Evolutionary conservation across 768 basidiomycete genomes (phyloP).

Genomic region (Tulasnella sp.): DNA sequence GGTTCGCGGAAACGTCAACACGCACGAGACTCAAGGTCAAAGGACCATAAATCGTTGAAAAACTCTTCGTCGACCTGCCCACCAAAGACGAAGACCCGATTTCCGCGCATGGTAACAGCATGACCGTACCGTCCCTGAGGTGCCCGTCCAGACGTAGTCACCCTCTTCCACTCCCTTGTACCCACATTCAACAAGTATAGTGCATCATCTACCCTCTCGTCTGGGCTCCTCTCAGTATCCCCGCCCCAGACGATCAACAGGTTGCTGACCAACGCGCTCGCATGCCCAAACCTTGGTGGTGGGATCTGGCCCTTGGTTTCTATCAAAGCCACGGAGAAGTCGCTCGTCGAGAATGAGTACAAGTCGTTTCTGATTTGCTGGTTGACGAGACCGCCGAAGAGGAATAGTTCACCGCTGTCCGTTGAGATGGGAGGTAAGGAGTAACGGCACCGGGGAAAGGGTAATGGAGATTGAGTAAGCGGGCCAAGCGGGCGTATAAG

Average conservation of each 20-base stretch:
- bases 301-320: conserved; percentile 89
- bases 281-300: conserved; percentile 90
- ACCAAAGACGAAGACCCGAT: too few species aligned
- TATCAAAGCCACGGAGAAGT: conserved; percentile 73
- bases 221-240: conserved; percentile 34
- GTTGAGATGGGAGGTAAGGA: conserved; percentile 78
- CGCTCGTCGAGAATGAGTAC: conserved; percentile 76
- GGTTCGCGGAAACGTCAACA: too few species aligned
- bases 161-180: too few species aligned
- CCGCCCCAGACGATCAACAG: conserved; percentile 86
- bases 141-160: too few species aligned
- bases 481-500: conserved; percentile 64
- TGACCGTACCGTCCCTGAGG: too few species aligned
- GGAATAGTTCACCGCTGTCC: conserved; percentile 82
- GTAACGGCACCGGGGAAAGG: conserved; percentile 95
- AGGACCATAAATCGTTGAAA: conserved; percentile 73
- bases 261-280: conserved; percentile 89
- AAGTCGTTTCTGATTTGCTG: conserved; percentile 89
- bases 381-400: conserved; percentile 94
- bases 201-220: conserved; percentile 48
- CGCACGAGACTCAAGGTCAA: conserved; percentile 94
- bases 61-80: too few species aligned
- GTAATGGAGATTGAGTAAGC: conserved; percentile 70
- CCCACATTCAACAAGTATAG: too few species aligned
- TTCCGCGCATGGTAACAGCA: too few species aligned